Evolutionary conservation across 495 filamentous ascomycete genomes (phyloP).

Genomic region (Diplogelasinospora grovesii): DNA sequence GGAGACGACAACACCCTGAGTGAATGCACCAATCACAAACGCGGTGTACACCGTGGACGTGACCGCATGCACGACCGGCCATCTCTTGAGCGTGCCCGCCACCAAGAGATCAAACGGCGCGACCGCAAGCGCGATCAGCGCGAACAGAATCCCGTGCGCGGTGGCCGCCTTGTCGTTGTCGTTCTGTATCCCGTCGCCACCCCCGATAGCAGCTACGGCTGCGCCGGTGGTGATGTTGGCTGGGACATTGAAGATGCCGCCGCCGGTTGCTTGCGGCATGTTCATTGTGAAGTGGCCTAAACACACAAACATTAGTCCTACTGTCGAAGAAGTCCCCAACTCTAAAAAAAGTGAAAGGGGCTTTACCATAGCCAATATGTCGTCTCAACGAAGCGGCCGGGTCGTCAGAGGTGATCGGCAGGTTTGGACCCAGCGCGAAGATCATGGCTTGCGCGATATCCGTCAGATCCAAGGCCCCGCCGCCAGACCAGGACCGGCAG

Average conservation of each 20-base stretch:
- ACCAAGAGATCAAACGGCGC: constrained; percentile 51
- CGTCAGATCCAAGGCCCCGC: constrained; percentile 29
- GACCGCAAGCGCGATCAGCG: constrained; percentile 43
- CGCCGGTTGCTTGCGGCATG: constrained; percentile 41
- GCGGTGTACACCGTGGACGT: constrained; percentile 39
- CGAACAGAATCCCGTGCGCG: constrained; percentile 48
- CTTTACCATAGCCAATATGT: constrained; percentile 44
- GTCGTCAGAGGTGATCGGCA: constrained; percentile 29
- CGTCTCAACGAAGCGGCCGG: constrained; percentile 37
- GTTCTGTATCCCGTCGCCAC: constrained; percentile 13
- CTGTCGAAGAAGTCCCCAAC: too few relatives aligned
- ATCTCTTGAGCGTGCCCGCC: constrained; percentile 37
- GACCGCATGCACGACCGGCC: constrained; percentile 42
- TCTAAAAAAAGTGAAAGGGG: not conserved
- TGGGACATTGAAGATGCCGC: constrained; percentile 13
- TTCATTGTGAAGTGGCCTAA: constrained; percentile 46
- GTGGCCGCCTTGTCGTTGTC: constrained; percentile 19
- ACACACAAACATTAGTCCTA: too few relatives aligned
- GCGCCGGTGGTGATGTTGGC: constrained; percentile 3
- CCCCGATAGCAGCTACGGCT: constrained; percentile 16
- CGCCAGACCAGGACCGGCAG: constrained; percentile 37
- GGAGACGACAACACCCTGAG: constrained; percentile 45
- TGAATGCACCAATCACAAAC: constrained; percentile 40
- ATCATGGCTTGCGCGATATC: constrained; percentile 42
- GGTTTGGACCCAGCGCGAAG: constrained; percentile 46